Base-by-base conservation (phyloP, 1,284 basidiomycete species). In the Irpex sp. region DNA sequence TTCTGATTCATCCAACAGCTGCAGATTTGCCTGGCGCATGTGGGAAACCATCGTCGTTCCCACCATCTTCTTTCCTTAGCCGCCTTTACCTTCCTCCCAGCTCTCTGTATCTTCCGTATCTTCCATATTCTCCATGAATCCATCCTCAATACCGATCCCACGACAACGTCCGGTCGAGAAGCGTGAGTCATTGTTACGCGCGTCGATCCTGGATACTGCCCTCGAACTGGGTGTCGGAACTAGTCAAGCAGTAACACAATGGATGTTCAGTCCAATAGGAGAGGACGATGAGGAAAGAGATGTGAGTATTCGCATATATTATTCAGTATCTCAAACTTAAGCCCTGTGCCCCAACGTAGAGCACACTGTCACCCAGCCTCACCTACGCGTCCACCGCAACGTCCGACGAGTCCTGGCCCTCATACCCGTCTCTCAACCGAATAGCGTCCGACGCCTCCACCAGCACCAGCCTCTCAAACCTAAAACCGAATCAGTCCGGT, bases 161-260 rank as follows among this genome's bases (percentile, higher is more conserved):
- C 61, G 56, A 34, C 13, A 40, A 26, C 63, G 66, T 62, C 66
- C 58, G 59, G 8, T 62, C 31, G 71, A 72, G 11, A 78, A 74
- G 47, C 82, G 86, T 38, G 78, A 84, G 67, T 87, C 87, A 69
- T 71, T 81, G 21, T 76, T 91, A 19, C 81, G 88, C 21, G 87
- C 88, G 1, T 90, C 88, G 13, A 87, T 91, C 44, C 80, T 90
- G 49, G 87, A 91, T 68, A 86, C 80, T 21, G 88, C 88, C 5
- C 76, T 91, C 37, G 78, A 87, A 69, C 79, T 91, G 7, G 88
- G 88, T 4, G 71, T 89, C 15, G 82, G 82, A 26, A 79, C 73
- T 44, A 87, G 81, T 65, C 76, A 79, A 26, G 78, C 82, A 13
- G 84, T 90, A 21, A 81, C 85, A 5, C 78, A 85, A 65, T 88